Base-by-base conservation (phyloP, 805 yeast species). In the Priceomyces fermenticarens region DNA sequence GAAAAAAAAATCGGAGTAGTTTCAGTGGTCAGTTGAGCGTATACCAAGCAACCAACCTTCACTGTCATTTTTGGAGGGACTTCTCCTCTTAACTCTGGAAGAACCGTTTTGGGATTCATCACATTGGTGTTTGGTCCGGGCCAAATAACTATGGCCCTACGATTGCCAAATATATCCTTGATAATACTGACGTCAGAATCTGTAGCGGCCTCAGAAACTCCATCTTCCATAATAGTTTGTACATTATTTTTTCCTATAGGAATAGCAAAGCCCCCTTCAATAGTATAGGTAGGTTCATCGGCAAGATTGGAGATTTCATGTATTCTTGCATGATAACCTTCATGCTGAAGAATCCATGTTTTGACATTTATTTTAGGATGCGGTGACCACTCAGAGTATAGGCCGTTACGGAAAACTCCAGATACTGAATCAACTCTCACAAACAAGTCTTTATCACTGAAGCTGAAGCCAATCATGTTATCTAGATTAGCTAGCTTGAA, bases 81-180 rank as follows among this genome's bases (percentile, higher is more conserved):
- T 6, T 5, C 10, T 17, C 47, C 51, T 20, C 13, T 32, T 30
- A 47, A 40, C 33, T 42, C 45, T 8, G 51, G 51, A 3, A 47
- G 12, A 1, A 40, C 10, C 5, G 39, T 45, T 32, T 42, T 45
- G 10, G 49, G 25, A 10, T 15, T 17, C 9, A 44, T 26, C 5
- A 47, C 12, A 36, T 45, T 45, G 4, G 43, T 35, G 36, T 47
- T 47, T 16, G 51, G 49, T 9, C 45, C 51, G 8, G 51, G 47
- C 28, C 35, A 17, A 15, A 29, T 23, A 8, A 41, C 39, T 10
- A 16, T 15, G 4, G 42, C 30, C 15, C 10, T 29, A 32, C 51
- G 39, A 2, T 32, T 13, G 3, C 40, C 39, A 30, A 38, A 34
- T 30, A 46, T 32, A 25, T 38, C 31, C 10, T 30, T 32, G n/a